phyloP scores from a whole-genome alignment of 352 stramenopile species.

The Pythium folliculosum region DNA sequence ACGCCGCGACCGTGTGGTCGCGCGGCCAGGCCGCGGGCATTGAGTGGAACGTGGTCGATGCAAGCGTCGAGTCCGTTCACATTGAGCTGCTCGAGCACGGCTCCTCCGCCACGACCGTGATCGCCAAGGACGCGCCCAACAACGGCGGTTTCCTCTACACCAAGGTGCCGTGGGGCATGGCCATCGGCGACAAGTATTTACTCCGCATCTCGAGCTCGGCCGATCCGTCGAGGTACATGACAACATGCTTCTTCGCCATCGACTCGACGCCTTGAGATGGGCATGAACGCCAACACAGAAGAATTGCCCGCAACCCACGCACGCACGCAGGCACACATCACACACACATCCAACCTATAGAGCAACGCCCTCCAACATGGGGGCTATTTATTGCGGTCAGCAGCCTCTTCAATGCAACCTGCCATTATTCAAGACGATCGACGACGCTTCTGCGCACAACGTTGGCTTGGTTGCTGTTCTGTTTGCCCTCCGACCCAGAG shows the following conservation, averaged over 20 bases:
- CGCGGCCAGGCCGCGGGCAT: slow-evolving; percentile 70
- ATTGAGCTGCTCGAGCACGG: slow-evolving; percentile 78
- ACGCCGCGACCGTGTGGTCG: slow-evolving; percentile 60
- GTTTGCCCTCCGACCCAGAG: background rate
- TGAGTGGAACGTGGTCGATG: slow-evolving; percentile 73
- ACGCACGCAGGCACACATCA: background rate
- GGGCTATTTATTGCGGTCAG: slow-evolving; percentile 22
- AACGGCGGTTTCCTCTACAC: slow-evolving; percentile 67
- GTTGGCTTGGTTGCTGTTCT: slow-evolving; percentile 4
- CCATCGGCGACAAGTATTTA: slow-evolving; percentile 77
- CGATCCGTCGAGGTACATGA: slow-evolving; percentile 50
- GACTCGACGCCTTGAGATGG: slow-evolving; percentile 45
- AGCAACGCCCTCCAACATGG: background rate
- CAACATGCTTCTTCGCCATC: slow-evolving; percentile 70
- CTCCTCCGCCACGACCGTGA: slow-evolving; percentile 63
- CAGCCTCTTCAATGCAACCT: slow-evolving; percentile 9
- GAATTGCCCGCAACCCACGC: slow-evolving; percentile 3
- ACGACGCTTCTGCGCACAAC: slow-evolving; percentile 14
- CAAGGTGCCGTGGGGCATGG: slow-evolving; percentile 86
- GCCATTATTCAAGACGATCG: slow-evolving; percentile 20
- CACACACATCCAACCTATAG: slow-evolving; percentile 6
- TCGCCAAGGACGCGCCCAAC: slow-evolving; percentile 64
- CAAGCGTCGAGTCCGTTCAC: slow-evolving; percentile 40
- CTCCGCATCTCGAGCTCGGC: slow-evolving; percentile 55
- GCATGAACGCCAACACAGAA: background rate